A percentile compares a stretch with the other conserved stretches of the same genome.
phyloP scores from a whole-genome alignment of 2,329 filamentous ascomycete genomes.

The Cladosporium sp. region DNA sequence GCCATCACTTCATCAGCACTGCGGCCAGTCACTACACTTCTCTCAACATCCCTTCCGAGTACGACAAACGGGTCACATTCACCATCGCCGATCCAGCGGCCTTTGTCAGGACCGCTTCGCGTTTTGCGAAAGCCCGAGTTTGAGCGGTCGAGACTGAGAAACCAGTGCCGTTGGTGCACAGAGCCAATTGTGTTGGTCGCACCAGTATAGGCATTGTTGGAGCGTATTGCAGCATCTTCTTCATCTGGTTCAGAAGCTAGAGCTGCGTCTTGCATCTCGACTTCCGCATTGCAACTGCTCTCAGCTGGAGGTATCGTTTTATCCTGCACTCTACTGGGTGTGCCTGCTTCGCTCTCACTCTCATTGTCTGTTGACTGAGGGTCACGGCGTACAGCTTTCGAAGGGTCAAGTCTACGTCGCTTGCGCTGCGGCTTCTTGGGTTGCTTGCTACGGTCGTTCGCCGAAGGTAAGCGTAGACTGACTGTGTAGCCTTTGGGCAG shows the following conservation, averaged over 20 bases:
- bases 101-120: constrained; percentile 24
- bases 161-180: constrained; percentile 65
- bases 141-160: constrained; percentile 57
- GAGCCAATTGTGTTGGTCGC: constrained; percentile 63
- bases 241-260: constrained; percentile 26
- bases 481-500: constrained; percentile 39
- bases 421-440: constrained; percentile 27
- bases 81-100: constrained; percentile 39
- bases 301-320: not conserved
- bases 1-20: constrained; percentile 55
- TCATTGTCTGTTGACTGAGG: constrained; percentile 20
- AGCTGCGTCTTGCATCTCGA: constrained; percentile 19
- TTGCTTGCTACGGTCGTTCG: constrained; percentile 29
- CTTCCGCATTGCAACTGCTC: not conserved
- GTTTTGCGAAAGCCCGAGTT: constrained; percentile 54
- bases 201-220: constrained; percentile 63
- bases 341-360: not conserved
- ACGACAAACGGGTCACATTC: constrained; percentile 59
- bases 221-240: constrained; percentile 47
- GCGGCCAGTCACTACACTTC: constrained; percentile 64
- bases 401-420: constrained; percentile 23
- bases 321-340: not conserved
- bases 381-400: not conserved
- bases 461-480: constrained; percentile 34
- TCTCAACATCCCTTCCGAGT: constrained; percentile 56